These are phyloP conservation scores for Apiospora malaysiana DNA, from an alignment of 2,329 filamentous ascomycete species.

Conservation along the genomic window DNA sequence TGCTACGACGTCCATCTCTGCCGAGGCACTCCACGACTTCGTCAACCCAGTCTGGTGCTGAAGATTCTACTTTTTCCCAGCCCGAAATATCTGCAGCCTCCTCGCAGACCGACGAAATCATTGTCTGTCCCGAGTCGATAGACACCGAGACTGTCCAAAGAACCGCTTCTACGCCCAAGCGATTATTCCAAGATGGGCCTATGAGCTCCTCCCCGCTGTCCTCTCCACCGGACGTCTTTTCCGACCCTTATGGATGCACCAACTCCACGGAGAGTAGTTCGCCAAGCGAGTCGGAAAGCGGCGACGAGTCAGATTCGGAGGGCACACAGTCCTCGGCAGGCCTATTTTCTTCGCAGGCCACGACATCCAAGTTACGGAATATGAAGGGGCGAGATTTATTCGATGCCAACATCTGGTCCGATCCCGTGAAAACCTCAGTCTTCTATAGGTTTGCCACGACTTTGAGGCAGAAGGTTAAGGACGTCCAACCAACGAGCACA, in stretches of 20 bases:
- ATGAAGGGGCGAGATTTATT: constrained; percentile 76
- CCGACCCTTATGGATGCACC: constrained; percentile 53
- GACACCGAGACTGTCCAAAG: constrained; percentile 12
- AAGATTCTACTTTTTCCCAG: constrained; percentile 35
- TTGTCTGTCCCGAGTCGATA: background rate
- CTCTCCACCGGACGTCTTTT: constrained; percentile 59
- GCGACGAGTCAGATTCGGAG: constrained; percentile 49
- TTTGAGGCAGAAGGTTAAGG: constrained; percentile 66
- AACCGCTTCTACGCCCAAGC: constrained; percentile 32
- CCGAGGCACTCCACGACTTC: constrained; percentile 32
- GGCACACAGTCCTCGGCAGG: constrained; percentile 50
- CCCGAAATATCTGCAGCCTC: constrained; percentile 33
- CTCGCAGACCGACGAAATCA: constrained; percentile 36
- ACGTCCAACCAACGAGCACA: constrained; percentile 68
- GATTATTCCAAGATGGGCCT: constrained; percentile 28
- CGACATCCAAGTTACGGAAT: constrained; percentile 55
- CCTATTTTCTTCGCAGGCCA: constrained; percentile 47
- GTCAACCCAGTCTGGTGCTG: constrained; percentile 32
- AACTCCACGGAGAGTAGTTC: constrained; percentile 47
- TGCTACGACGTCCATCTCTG: constrained; percentile 30
- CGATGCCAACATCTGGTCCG: constrained; percentile 72
- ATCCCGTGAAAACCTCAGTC: constrained; percentile 70
- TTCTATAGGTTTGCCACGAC: constrained; percentile 77
- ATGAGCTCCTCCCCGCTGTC: constrained; percentile 61
- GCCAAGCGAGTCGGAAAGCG: constrained; percentile 42